Evolutionary conservation across 73 alveolate species (phyloP), one percentile per base, ranked within the genome.

Genomic region (Symbiodinium natans): DNA sequence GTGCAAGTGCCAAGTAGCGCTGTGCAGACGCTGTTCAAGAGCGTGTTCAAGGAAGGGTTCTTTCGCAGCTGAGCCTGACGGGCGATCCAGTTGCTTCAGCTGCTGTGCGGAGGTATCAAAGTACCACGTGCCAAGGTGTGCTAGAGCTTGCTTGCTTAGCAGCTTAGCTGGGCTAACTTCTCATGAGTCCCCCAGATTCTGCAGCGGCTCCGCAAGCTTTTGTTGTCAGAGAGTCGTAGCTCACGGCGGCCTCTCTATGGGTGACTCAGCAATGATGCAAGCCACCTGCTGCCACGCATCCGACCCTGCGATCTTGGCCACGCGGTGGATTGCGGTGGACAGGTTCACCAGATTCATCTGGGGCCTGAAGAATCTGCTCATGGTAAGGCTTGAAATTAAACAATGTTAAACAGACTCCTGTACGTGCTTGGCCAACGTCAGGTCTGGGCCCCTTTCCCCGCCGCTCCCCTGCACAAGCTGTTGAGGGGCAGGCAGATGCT

Each of bases 11-110:
- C 87, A 34, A 34, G 87, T 15, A 40, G 25, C 95, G 95, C 95
- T 25, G 95, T 88, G 84, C 95, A 88, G 71, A 88, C 95, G 95
- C 95, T 88, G 33, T 88, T 88, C 86, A 88, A 41, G 43, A 88
- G 68, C 43, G 95, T 59, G 17, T 88, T 83, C 85, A 88, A 34
- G 41, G 71, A 54, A 17, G 95, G n/a, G 41, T 40, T 88, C 59
- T 59, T 82, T 42, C 95, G 85, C 34, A 88, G 39, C 71, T 88
- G 95, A 25, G 85, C 95, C 95, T 88, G 95, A 2, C 23, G 93
- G 6, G 54, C 63, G 17, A 48, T 48, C 23, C 23, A 48, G 63
- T 8, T 48, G 63, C 17, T 48, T 48, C 23, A 17, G 63, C 17
- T 48, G 63, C n/a, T 52, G 68, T 52, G 71, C 71, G 71, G 17